Conservation (phyloP, 140 eudicot genomes). For the Erigeron philadelphicus region DNA sequence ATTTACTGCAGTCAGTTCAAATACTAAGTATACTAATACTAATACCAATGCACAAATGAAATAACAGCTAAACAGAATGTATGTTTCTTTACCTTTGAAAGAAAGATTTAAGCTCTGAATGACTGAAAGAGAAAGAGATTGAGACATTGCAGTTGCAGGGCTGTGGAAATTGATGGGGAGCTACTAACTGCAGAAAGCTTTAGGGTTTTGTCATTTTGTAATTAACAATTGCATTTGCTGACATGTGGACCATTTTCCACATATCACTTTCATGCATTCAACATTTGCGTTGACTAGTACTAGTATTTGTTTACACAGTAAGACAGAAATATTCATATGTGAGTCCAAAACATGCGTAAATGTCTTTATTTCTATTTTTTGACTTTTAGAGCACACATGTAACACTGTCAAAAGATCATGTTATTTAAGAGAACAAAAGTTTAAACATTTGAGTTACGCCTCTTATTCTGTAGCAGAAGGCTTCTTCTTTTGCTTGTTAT, state of each 20-base stretch:
- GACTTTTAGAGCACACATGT: too few species aligned
- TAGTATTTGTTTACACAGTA: too few species aligned
- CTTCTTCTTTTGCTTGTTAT: too few species aligned
- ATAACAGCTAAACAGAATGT: not conserved
- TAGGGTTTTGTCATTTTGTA: not conserved
- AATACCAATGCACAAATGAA: not conserved
- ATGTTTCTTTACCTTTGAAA: conserved; percentile 29
- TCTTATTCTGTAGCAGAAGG: too few species aligned
- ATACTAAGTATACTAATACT: not conserved
- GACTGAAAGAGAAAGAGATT: conserved; percentile 30
- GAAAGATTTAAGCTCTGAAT: conserved; percentile 4
- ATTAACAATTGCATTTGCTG: not conserved
- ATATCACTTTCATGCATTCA: not conserved
- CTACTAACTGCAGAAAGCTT: not conserved
- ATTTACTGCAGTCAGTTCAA: too few species aligned
- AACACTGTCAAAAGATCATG: too few species aligned
- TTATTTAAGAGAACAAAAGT: too few species aligned
- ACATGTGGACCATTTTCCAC: not conserved
- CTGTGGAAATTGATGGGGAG: conserved; percentile 10
- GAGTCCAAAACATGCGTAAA: not conserved
- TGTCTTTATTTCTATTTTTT: not conserved
- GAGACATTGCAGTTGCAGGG: conserved; percentile 36
- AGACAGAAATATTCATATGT: not conserved
- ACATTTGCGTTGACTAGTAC: not conserved
- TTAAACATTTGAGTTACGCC: too few species aligned